Percentiles rank a stretch among this genome's conserved stretches.
These are phyloP conservation scores for Lodderomyces orthopsilosis DNA, from an alignment of 1,139 yeast species.

Conservation along the genomic window DNA sequence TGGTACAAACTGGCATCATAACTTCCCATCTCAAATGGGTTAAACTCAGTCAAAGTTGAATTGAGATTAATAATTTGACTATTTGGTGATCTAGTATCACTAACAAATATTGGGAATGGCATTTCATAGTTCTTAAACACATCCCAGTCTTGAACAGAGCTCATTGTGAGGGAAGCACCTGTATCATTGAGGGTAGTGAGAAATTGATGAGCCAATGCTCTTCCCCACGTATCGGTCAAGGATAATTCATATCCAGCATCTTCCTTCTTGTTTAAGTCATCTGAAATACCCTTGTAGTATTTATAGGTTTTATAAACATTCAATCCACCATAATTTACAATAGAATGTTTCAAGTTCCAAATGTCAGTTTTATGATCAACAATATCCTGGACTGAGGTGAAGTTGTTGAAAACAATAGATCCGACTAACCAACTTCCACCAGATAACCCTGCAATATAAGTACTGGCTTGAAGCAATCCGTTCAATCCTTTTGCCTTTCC, in stretches of 20 bases:
- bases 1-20: conserved; percentile 78
- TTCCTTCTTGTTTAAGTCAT: conserved; percentile 56
- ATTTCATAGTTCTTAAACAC: conserved; percentile 58
- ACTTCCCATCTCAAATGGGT: conserved; percentile 82
- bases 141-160: conserved; percentile 52
- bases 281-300: conserved; percentile 54
- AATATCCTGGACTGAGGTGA: conserved; percentile 67
- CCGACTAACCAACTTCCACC: conserved; percentile 91
- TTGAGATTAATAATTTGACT: conserved; percentile 54
- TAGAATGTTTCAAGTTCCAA: conserved; percentile 69
- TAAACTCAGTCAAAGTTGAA: conserved; percentile 75
- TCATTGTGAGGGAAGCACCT: conserved; percentile 66
- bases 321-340: conserved; percentile 68
- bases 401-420: conserved; percentile 75
- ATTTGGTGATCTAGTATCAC: conserved; percentile 78
- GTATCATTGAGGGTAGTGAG: conserved; percentile 52
- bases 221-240: conserved; percentile 93
- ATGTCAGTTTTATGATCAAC: conserved; percentile 42
- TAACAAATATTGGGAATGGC: conserved; percentile 82
- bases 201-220: conserved; percentile 76
- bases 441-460: conserved; percentile 76
- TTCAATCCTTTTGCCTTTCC: conserved; percentile 58
- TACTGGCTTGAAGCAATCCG: conserved; percentile 69
- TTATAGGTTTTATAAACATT: conserved; percentile 55
- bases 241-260: conserved; percentile 78